Percentiles rank a stretch among this genome's conserved stretches.
Evolutionary conservation across 2,329 filamentous ascomycete genomes (phyloP).

Genomic region (Venturia carpophila): DNA sequence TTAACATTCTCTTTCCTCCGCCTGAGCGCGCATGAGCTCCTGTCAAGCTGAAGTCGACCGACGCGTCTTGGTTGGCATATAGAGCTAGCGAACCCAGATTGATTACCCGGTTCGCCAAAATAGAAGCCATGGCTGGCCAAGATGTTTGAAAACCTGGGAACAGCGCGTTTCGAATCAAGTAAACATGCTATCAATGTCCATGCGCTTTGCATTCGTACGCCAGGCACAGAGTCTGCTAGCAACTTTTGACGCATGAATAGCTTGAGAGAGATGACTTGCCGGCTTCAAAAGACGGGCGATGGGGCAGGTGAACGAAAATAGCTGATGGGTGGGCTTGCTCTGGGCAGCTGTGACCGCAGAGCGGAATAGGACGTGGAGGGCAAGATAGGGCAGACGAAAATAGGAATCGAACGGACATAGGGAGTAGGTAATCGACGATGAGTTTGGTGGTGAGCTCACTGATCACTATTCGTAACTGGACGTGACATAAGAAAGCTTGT

Average conservation of each 20-base stretch:
- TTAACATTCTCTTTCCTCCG: conserved; percentile 1
- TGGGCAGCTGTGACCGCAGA: background rate
- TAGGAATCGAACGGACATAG: background rate
- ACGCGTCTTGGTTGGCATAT: background rate
- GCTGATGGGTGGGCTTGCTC: background rate
- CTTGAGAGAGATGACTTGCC: conserved; percentile 7
- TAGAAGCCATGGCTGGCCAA: conserved; percentile 1
- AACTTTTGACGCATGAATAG: conserved; percentile 13
- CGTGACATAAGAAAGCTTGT: background rate
- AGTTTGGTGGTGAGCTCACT: background rate
- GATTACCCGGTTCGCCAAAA: conserved; percentile 5
- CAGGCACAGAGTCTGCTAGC: background rate
- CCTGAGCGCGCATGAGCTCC: background rate
- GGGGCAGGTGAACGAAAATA: background rate
- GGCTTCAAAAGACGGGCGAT: background rate
- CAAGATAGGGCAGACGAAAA: background rate
- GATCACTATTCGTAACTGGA: background rate
- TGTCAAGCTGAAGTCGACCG: conserved; percentile 10
- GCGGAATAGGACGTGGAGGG: background rate
- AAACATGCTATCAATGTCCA: conserved; percentile 4
- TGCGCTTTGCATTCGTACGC: conserved; percentile 2
- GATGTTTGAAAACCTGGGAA: conserved; percentile 10
- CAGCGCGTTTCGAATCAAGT: conserved; percentile 11
- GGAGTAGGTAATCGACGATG: background rate
- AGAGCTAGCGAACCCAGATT: conserved; percentile 3